Evolutionary conservation across 345 rosid species (phyloP).

Genomic region (Populus davidiana): DNA sequence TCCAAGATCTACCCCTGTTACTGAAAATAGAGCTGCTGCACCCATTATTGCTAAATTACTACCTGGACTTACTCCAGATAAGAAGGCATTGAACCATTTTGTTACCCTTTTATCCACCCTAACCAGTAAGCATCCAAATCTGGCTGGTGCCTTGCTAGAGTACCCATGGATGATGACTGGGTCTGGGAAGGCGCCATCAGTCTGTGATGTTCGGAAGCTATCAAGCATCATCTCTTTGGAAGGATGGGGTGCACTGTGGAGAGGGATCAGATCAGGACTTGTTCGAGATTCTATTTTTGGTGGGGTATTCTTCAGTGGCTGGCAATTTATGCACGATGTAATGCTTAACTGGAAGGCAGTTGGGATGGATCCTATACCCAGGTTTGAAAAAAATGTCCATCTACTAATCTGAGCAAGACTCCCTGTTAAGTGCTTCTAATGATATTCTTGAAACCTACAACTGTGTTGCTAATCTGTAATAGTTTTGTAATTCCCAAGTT

Average conservation of each 20-base stretch:
- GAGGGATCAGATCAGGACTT: conserved; percentile 72
- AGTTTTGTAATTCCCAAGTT: too few relatives aligned
- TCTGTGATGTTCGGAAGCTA: conserved; percentile 59
- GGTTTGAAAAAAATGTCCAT: conserved; percentile 34
- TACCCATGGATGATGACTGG: conserved; percentile 98
- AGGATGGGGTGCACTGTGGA: conserved; percentile 80
- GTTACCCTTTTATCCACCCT: conserved; percentile 69
- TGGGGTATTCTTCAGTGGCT: conserved; percentile 79
- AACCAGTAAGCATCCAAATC: conserved; percentile 59
- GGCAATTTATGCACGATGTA: conserved; percentile 74
- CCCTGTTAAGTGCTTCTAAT: background rate
- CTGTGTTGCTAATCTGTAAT: too few relatives aligned
- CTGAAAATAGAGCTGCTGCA: conserved; percentile 33
- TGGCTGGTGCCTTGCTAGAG: conserved; percentile 62
- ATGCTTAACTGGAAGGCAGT: conserved; percentile 87
- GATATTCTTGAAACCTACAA: background rate
- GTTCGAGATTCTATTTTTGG: conserved; percentile 73
- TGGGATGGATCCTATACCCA: conserved; percentile 76
- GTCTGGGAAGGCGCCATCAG: conserved; percentile 79
- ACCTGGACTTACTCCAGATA: conserved; percentile 58
- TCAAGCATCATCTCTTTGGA: conserved; percentile 66
- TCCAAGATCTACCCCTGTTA: conserved; percentile 32
- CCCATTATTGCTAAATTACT: conserved; percentile 49
- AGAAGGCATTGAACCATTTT: conserved; percentile 54
- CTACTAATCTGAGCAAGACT: background rate